These are phyloP conservation scores for Hypocreales sp. DNA, from an alignment of 2,329 filamentous ascomycete species.

Conservation along the genomic window DNA sequence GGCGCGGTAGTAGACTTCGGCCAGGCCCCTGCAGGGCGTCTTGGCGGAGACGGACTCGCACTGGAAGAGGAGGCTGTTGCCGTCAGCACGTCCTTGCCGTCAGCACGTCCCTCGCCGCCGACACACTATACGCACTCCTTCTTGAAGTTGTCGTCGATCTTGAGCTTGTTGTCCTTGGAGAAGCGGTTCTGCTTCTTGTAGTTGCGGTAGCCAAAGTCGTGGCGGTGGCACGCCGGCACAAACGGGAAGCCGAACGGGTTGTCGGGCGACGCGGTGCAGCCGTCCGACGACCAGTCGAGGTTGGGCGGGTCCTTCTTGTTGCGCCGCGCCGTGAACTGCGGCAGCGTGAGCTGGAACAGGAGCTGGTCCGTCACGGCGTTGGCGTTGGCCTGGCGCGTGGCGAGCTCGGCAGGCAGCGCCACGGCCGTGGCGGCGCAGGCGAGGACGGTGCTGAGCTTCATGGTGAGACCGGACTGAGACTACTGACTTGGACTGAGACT, in stretches of 20 bases:
- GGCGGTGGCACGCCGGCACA: constrained; percentile 29
- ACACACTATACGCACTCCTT: constrained; percentile 25
- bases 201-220: constrained; percentile 42
- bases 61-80: constrained; percentile 22
- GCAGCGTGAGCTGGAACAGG: constrained; percentile 26
- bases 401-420: constrained; percentile 7
- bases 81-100: no score
- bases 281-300: constrained; percentile 25
- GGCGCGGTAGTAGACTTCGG: constrained; percentile 24
- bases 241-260: constrained; percentile 29
- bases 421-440: no score
- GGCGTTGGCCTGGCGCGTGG: constrained; percentile 9
- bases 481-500: no score
- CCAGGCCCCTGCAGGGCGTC: constrained; percentile 16
- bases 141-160: constrained; percentile 35
- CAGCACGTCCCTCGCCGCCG: no score
- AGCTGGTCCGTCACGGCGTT: constrained; percentile 26
- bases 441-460: constrained; percentile 15
- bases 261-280: constrained; percentile 25
- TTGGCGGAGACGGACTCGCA: constrained; percentile 10
- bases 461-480: no score
- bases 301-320: constrained; percentile 20
- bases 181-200: constrained; percentile 33
- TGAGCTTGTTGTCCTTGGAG: constrained; percentile 20
- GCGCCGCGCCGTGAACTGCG: constrained; percentile 23